A percentile compares a stretch with the other conserved stretches of the same genome.
These are phyloP conservation scores for Chimonanthus praecox DNA, from an alignment of 164 flowering plant genomes.

Conservation along the genomic window DNA sequence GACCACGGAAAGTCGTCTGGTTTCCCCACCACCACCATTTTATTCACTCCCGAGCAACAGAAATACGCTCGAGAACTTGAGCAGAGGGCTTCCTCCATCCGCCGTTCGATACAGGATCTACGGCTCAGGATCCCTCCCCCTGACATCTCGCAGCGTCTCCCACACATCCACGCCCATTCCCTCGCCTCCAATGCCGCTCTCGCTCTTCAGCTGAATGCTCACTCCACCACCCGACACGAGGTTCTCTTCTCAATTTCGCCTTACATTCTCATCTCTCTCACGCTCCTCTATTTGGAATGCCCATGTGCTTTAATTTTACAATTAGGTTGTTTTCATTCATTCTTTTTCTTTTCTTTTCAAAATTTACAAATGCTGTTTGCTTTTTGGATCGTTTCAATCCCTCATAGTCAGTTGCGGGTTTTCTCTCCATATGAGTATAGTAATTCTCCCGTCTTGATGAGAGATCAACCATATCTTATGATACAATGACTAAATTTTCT, in stretches of 20 bases:
- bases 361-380: no score
- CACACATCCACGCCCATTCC: constrained; percentile 90
- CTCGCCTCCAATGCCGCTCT: constrained; percentile 88
- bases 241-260: constrained; percentile 21
- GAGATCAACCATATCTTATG: no score
- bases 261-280: background rate
- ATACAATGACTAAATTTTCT: no score
- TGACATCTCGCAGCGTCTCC: constrained; percentile 84
- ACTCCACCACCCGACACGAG: constrained; percentile 76
- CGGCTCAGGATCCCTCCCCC: constrained; percentile 79
- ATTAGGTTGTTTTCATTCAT: no score
- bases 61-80: constrained; percentile 50
- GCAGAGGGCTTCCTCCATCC: constrained; percentile 46
- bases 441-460: no score
- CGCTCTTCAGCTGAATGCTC: constrained; percentile 69
- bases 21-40: constrained; percentile 13
- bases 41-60: constrained; percentile 67
- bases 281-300: background rate
- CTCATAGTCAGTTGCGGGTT: no score
- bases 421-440: no score
- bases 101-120: constrained; percentile 81
- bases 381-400: no score
- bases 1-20: background rate
- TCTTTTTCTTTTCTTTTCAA: background rate
- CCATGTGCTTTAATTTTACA: background rate